phyloP scores from a whole-genome alignment of 2,329 filamentous ascomycete species.

The Colletotrichum brevisporum region DNA sequence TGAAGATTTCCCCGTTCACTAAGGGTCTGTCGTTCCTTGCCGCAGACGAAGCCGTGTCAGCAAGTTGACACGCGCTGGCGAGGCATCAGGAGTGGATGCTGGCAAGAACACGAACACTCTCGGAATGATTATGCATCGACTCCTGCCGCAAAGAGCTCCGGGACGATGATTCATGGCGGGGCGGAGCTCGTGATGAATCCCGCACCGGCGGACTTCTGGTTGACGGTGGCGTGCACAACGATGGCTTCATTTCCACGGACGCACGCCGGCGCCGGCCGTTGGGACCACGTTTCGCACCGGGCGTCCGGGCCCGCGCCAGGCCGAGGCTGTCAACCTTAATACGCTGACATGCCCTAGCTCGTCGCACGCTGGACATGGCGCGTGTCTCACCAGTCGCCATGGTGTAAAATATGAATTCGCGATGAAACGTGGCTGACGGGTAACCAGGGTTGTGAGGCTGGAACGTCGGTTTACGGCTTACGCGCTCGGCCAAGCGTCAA shows the following conservation, averaged over 20 bases:
- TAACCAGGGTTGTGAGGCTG: conserved; percentile 26
- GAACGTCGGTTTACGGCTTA: conserved; percentile 36
- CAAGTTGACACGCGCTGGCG: neutral
- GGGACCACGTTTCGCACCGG: conserved; percentile 40
- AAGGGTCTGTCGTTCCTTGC: conserved; percentile 40
- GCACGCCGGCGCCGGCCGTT: conserved; percentile 42
- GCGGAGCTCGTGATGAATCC: conserved; percentile 35
- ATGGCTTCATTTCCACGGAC: conserved; percentile 44
- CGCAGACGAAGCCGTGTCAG: conserved; percentile 39
- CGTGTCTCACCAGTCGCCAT: neutral
- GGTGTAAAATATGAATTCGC: neutral
- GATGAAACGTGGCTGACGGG: conserved; percentile 5
- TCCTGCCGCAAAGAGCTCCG: conserved; percentile 47
- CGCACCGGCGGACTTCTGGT: conserved; percentile 44
- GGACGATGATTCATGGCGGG: conserved; percentile 46
- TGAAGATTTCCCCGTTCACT: conserved; percentile 36
- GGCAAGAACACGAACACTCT: conserved; percentile 33
- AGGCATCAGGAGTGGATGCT: neutral
- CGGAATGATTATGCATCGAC: conserved; percentile 44
- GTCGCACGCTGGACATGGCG: conserved; percentile 39
- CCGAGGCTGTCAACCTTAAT: conserved; percentile 39
- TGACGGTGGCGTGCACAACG: conserved; percentile 44
- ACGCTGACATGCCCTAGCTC: conserved; percentile 39
- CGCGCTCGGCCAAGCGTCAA: conserved; percentile 33
- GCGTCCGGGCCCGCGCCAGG: conserved; percentile 36